Evolutionary conservation across 2,329 filamentous ascomycete species (phyloP).

Genomic region (Endocalyx cinctus): DNA sequence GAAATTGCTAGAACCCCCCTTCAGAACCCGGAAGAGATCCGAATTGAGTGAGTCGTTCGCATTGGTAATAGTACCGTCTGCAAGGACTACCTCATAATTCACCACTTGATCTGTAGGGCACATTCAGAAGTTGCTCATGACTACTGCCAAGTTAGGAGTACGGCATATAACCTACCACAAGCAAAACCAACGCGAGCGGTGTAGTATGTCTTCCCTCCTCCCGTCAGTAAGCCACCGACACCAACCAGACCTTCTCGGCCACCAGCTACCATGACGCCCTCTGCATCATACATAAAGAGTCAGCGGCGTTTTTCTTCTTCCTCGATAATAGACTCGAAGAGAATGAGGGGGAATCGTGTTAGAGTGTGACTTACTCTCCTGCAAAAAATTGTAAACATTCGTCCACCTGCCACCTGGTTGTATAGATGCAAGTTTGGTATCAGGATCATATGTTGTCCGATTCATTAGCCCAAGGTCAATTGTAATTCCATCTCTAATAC

Average conservation of each 20-base stretch:
- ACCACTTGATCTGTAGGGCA: slow-evolving; percentile 4
- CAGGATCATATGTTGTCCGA: slow-evolving; percentile 4
- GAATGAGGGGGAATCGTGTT: no score
- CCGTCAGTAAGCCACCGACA: slow-evolving; percentile 16
- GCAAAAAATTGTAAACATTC: slow-evolving; percentile 5
- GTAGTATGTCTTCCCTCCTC: slow-evolving; percentile 13
- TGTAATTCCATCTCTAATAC: slow-evolving; percentile 10
- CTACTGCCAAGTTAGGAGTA: background rate
- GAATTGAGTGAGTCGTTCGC: slow-evolving; percentile 4
- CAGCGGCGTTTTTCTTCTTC: background rate
- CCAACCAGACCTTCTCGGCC: slow-evolving; percentile 11
- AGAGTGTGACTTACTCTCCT: slow-evolving; percentile 7
- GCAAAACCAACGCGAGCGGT: slow-evolving; percentile 5
- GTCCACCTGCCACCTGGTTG: slow-evolving; percentile 8
- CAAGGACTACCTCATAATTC: slow-evolving; percentile 7
- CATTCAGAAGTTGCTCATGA: background rate
- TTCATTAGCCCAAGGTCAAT: slow-evolving; percentile 12
- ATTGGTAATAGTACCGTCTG: slow-evolving; percentile 4
- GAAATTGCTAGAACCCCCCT: slow-evolving; percentile 8
- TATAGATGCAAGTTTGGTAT: slow-evolving; percentile 4
- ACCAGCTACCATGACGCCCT: slow-evolving; percentile 8
- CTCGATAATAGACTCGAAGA: no score
- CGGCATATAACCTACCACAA: slow-evolving; percentile 2
- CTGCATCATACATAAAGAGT: background rate
- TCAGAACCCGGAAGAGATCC: slow-evolving; percentile 7